These are phyloP conservation scores for Cyberlindnera samutprakarnensis DNA, from an alignment of 805 yeast species.

Conservation along the genomic window DNA sequence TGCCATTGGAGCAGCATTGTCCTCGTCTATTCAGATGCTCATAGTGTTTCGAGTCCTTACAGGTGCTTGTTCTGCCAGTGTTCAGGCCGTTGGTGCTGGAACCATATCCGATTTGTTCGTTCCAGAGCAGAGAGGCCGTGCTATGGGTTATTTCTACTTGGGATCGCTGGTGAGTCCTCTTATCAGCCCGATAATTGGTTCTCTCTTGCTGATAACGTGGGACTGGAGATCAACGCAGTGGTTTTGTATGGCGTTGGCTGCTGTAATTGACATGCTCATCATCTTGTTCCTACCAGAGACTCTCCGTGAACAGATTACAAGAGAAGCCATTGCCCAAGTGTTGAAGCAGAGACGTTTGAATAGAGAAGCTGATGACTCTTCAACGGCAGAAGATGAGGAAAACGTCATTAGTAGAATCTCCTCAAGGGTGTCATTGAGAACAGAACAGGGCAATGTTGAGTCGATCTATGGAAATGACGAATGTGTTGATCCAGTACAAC, in stretches of 20 bases:
- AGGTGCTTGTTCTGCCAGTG: slow-evolving; percentile 81
- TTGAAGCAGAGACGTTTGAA: slow-evolving; percentile 30
- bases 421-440: slow-evolving; percentile 6
- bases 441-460: slow-evolving; percentile 2
- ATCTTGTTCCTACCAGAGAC: slow-evolving; percentile 71
- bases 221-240: slow-evolving; percentile 91
- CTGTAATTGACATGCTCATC: slow-evolving; percentile 40
- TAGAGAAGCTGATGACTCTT: slow-evolving; percentile 2
- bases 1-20: slow-evolving; percentile 62
- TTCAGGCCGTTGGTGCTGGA: slow-evolving; percentile 87
- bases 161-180: slow-evolving; percentile 81
- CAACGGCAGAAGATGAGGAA: background rate
- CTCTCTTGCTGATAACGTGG: slow-evolving; percentile 61
- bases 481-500: slow-evolving; percentile 2
- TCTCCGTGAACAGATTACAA: slow-evolving; percentile 45
- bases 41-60: slow-evolving; percentile 63
- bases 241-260: slow-evolving; percentile 67
- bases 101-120: slow-evolving; percentile 68
- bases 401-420: slow-evolving; percentile 3
- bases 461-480: slow-evolving; percentile 5
- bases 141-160: slow-evolving; percentile 72
- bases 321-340: slow-evolving; percentile 40
- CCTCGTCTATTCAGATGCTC: slow-evolving; percentile 52
- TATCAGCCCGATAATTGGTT: slow-evolving; percentile 74
- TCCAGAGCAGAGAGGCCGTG: slow-evolving; percentile 64